Evolutionary conservation across 75 land plant species (phyloP).

Genomic region (Picea glauca): DNA sequence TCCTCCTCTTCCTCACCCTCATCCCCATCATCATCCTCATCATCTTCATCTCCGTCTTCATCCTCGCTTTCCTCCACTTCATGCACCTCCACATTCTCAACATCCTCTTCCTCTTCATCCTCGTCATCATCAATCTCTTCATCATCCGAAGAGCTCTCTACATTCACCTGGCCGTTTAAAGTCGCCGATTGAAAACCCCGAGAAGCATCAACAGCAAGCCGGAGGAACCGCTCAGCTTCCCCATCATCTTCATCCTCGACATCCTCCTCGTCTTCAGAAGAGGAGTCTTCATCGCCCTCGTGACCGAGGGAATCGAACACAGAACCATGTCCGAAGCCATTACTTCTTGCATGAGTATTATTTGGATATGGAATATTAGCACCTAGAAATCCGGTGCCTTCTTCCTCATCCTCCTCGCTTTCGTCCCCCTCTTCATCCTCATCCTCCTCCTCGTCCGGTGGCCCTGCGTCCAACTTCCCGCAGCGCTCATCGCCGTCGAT

Average conservation of each 20-base stretch:
- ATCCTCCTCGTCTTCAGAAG: constrained; percentile 20
- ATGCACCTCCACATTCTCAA: constrained; percentile 37
- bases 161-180: constrained; percentile 11
- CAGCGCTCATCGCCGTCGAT: constrained; percentile 53
- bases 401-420: constrained; percentile 48
- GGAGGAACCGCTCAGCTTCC: constrained; percentile 4
- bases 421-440: constrained; percentile 71
- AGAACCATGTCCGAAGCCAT: constrained; percentile 14
- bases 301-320: constrained; percentile 13
- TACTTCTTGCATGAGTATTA: not conserved
- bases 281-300: constrained; percentile 16
- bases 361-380: not conserved
- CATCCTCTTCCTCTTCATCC: constrained; percentile 46
- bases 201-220: not conserved
- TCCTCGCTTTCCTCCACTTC: constrained; percentile 21
- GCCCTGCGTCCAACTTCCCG: constrained; percentile 20
- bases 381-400: not conserved
- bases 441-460: constrained; percentile 63
- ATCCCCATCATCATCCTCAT: constrained; percentile 55
- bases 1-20: constrained; percentile 50
- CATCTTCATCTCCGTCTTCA: constrained; percentile 28
- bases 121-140: constrained; percentile 46
- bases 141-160: constrained; percentile 25
- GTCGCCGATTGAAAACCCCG: not conserved
- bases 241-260: constrained; percentile 27